Percentiles rank a stretch among this genome's conserved stretches.
These are phyloP conservation scores for Leptographium flavum DNA, from an alignment of 2,329 filamentous ascomycete genomes.

Conservation along the genomic window DNA sequence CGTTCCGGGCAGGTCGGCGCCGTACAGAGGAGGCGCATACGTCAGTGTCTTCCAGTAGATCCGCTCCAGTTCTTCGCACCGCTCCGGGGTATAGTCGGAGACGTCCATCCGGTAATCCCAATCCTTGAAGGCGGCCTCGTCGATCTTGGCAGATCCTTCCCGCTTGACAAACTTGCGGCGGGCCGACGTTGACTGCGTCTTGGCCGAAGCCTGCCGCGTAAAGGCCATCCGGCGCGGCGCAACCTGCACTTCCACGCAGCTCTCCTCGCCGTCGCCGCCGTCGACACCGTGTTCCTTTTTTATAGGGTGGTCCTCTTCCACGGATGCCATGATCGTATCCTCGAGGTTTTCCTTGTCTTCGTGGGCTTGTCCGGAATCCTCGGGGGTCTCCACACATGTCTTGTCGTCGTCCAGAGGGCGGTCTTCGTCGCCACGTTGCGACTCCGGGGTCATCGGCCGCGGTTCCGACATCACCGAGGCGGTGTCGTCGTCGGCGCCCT, in stretches of 20 bases:
- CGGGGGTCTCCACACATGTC: constrained; percentile 6
- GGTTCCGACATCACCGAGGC: constrained; percentile 26
- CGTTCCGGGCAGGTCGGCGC: constrained; percentile 90
- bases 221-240: constrained; percentile 32
- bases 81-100: constrained; percentile 77
- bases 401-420: constrained; percentile 9
- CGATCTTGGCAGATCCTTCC: constrained; percentile 64
- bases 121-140: constrained; percentile 78
- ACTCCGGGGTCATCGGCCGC: constrained; percentile 44
- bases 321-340: constrained; percentile 26
- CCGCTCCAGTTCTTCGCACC: constrained; percentile 87
- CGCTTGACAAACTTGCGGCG: constrained; percentile 74
- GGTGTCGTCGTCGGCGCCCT: constrained; percentile 23
- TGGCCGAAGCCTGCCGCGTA: constrained; percentile 35
- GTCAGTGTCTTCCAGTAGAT: constrained; percentile 96
- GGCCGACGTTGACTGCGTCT: constrained; percentile 66
- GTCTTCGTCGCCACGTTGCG: constrained; percentile 20
- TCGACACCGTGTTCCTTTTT: constrained; percentile 31
- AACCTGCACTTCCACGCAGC: neutral
- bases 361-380: constrained; percentile 1
- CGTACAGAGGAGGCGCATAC: constrained; percentile 88
- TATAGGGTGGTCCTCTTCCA: constrained; percentile 31
- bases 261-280: constrained; percentile 22
- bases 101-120: constrained; percentile 85
- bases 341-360: constrained; percentile 18